Evolutionary conservation across 805 yeast genomes (phyloP).

Genomic region (Saturnispora besseyi): DNA sequence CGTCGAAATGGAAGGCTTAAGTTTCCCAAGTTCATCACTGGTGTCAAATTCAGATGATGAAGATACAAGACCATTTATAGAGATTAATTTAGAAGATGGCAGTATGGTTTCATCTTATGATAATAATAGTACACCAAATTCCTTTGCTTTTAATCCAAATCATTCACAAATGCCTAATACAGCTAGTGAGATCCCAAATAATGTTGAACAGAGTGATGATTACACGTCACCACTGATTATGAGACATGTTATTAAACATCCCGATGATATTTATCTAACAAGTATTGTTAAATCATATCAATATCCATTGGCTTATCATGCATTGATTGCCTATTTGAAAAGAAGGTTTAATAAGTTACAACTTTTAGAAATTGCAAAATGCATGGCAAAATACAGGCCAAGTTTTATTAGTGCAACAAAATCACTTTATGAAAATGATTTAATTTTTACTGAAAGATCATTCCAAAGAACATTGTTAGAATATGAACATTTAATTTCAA

Average conservation of each 20-base stretch:
- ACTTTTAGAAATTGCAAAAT: slow-evolving; percentile 38
- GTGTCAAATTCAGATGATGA: slow-evolving; percentile 16
- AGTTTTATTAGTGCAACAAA: slow-evolving; percentile 71
- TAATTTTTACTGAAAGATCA: slow-evolving; percentile 51
- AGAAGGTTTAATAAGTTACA: slow-evolving; percentile 37
- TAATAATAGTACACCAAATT: slow-evolving; percentile 29
- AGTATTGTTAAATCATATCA: slow-evolving; percentile 40
- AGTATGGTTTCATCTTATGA: slow-evolving; percentile 27
- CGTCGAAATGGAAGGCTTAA: slow-evolving; percentile 6
- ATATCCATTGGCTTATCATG: slow-evolving; percentile 56
- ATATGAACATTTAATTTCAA: slow-evolving; percentile 42
- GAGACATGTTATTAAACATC: slow-evolving; percentile 45
- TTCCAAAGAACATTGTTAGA: slow-evolving; percentile 51
- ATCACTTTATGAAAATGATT: slow-evolving; percentile 60
- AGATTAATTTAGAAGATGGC: slow-evolving; percentile 21
- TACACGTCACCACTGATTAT: slow-evolving; percentile 51
- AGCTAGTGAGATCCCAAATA: slow-evolving; percentile 33
- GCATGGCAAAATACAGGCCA: slow-evolving; percentile 62
- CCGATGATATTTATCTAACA: slow-evolving; percentile 42
- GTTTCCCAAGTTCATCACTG: neutral
- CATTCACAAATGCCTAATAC: slow-evolving; percentile 46
- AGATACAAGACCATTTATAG: slow-evolving; percentile 24
- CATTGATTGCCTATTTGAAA: slow-evolving; percentile 46
- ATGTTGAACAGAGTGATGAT: slow-evolving; percentile 31
- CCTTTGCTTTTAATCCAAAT: slow-evolving; percentile 42